Percentiles rank a stretch among this genome's conserved stretches.
Conservation (phyloP, 2,329 filamentous ascomycete genomes). For the Talaromyces sp. region DNA sequence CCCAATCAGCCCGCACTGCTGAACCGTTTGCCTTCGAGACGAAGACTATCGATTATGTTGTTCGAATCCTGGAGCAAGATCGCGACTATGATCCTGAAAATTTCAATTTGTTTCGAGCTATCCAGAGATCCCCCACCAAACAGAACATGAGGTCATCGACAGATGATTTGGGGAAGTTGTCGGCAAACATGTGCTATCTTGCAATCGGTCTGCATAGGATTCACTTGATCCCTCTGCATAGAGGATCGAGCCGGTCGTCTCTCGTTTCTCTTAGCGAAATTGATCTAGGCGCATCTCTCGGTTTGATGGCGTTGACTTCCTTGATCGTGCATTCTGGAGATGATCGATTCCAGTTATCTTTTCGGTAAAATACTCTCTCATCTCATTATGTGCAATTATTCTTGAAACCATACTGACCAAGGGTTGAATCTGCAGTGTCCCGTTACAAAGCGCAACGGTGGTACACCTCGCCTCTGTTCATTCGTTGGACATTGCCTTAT, state of each 20-base stretch:
- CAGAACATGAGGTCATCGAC: slow-evolving; percentile 53
- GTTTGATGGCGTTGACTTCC: slow-evolving; percentile 58
- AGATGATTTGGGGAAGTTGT: slow-evolving; percentile 62
- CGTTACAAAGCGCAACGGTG: slow-evolving; percentile 51
- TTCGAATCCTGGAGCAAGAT: slow-evolving; percentile 58
- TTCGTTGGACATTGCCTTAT: slow-evolving; percentile 59
- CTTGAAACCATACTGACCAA: not conserved
- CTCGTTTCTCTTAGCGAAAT: slow-evolving; percentile 50
- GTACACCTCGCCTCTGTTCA: slow-evolving; percentile 60
- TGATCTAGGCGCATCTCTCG: slow-evolving; percentile 52
- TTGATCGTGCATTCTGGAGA: slow-evolving; percentile 57
- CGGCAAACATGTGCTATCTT: slow-evolving; percentile 62
- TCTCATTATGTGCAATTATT: slow-evolving; percentile 16
- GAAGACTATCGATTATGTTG: slow-evolving; percentile 58
- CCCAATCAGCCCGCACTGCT: slow-evolving; percentile 50
- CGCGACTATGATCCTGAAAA: slow-evolving; percentile 63
- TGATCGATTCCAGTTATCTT: slow-evolving; percentile 62
- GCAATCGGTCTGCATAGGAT: slow-evolving; percentile 65
- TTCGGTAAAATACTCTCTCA: slow-evolving; percentile 43
- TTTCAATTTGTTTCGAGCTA: slow-evolving; percentile 65
- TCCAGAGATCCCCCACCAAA: slow-evolving; percentile 58
- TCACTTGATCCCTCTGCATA: slow-evolving; percentile 62
- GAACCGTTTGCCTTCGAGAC: slow-evolving; percentile 52
- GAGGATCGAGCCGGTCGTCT: slow-evolving; percentile 50
- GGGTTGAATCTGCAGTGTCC: slow-evolving; percentile 36